Percentiles rank a stretch among this genome's conserved stretches.
phyloP scores from a whole-genome alignment of 2,329 filamentous ascomycete species.

The Fusarium pseudonygamai region DNA sequence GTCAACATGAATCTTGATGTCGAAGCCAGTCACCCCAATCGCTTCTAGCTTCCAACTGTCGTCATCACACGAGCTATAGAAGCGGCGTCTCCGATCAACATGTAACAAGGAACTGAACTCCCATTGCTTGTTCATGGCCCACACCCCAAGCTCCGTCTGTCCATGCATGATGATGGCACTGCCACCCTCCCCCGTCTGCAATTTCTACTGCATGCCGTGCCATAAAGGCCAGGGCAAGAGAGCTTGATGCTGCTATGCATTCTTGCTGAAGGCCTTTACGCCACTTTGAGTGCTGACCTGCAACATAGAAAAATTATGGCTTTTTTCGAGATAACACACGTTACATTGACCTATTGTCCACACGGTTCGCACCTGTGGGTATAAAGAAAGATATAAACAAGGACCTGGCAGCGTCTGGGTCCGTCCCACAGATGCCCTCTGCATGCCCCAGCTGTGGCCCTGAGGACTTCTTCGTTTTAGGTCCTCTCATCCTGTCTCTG shows the following conservation, averaged over 20 bases:
- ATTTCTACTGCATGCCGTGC: conserved; percentile 12
- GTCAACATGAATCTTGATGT: background rate
- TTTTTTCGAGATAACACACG: conserved; percentile 21
- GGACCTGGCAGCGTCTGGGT: background rate
- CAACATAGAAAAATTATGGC: background rate
- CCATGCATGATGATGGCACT: conserved; percentile 34
- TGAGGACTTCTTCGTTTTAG: conserved; percentile 8
- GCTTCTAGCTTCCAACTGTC: background rate
- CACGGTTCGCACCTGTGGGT: conserved; percentile 14
- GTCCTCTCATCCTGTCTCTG: background rate
- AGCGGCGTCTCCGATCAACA: background rate
- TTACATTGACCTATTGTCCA: conserved; percentile 16
- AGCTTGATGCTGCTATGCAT: background rate
- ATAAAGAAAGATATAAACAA: conserved; percentile 26
- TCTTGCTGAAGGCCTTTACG: background rate
- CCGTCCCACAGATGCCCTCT: conserved; percentile 18
- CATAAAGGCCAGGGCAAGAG: conserved; percentile 3
- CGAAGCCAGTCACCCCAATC: background rate
- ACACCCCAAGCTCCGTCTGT: conserved; percentile 32
- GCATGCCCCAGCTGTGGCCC: background rate
- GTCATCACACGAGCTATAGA: background rate
- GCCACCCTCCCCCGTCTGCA: conserved; percentile 33
- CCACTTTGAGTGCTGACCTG: background rate
- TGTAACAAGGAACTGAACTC: conserved; percentile 1
- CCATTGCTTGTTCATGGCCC: conserved; percentile 16